A percentile compares a stretch with the other conserved stretches of the same genome.
phyloP scores from a whole-genome alignment of 495 filamentous ascomycete genomes.

The Bathelium albidoporum region DNA sequence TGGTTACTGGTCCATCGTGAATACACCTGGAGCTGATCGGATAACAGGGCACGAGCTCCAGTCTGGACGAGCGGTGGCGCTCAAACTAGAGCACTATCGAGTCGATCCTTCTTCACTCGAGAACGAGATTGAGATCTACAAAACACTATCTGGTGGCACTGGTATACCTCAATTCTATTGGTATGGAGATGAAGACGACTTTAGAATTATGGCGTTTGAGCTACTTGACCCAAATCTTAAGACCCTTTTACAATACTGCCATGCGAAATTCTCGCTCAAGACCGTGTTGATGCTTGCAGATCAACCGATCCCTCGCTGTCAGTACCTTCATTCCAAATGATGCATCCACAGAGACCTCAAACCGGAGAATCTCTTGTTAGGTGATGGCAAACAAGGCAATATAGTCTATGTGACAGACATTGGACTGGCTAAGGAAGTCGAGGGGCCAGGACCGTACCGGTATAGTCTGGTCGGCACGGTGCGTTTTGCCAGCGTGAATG shows the following conservation, averaged over 20 bases:
- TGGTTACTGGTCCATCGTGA: slow-evolving; percentile 1
- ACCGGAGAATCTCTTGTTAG: slow-evolving; percentile 32
- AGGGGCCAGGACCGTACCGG: slow-evolving; percentile 1
- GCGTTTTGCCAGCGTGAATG: slow-evolving; percentile 27
- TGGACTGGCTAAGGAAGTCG: slow-evolving; percentile 10
- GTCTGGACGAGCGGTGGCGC: slow-evolving; percentile 26
- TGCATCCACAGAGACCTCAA: slow-evolving; percentile 33
- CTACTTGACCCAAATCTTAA: slow-evolving; percentile 34
- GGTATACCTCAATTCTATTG: slow-evolving; percentile 29
- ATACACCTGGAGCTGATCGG: neutral
- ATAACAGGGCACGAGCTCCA: slow-evolving; percentile 26
- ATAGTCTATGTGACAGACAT: slow-evolving; percentile 25
- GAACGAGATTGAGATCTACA: slow-evolving; percentile 23
- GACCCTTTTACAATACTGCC: slow-evolving; percentile 30
- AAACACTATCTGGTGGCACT: slow-evolving; percentile 17
- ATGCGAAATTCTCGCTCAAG: slow-evolving; percentile 32
- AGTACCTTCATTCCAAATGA: slow-evolving; percentile 29
- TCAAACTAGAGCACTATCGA: slow-evolving; percentile 27
- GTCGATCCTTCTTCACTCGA: slow-evolving; percentile 16
- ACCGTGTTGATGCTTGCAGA: slow-evolving; percentile 33
- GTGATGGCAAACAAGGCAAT: slow-evolving; percentile 26
- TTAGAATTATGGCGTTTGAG: slow-evolving; percentile 25
- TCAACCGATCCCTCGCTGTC: slow-evolving; percentile 23
- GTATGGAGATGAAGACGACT: slow-evolving; percentile 26
- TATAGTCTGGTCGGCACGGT: slow-evolving; percentile 13